A percentile compares a stretch with the other conserved stretches of the same genome.
Conservation (phyloP, 495 filamentous ascomycete genomes). For the Xylaria castorea region DNA sequence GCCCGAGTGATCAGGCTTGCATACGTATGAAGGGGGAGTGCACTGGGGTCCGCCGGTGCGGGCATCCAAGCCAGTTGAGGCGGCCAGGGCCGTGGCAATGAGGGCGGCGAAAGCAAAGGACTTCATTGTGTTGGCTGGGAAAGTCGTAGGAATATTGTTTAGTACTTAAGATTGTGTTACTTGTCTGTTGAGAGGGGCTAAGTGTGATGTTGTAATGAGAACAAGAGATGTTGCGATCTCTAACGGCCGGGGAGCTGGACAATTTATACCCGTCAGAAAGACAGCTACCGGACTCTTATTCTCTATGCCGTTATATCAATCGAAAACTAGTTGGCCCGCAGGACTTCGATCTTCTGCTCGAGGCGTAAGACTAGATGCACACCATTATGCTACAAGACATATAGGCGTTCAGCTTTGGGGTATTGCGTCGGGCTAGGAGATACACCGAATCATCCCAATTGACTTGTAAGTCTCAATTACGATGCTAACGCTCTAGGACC, state of each 20-base stretch:
- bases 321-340: neutral
- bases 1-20: conserved; percentile 37
- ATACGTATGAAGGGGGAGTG: conserved; percentile 32
- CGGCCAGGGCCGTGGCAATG: conserved; percentile 4
- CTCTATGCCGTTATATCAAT: neutral
- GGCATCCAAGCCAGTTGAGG: conserved; percentile 11
- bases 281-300: neutral
- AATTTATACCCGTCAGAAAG: conserved; percentile 9
- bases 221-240: conserved; percentile 9
- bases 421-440: neutral
- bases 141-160: neutral
- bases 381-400: neutral
- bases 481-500: neutral
- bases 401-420: conserved; percentile 1
- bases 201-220: conserved; percentile 8
- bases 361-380: conserved; percentile 3
- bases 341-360: neutral
- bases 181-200: neutral
- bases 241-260: neutral
- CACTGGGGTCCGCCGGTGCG: conserved; percentile 21
- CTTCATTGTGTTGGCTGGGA: conserved; percentile 14
- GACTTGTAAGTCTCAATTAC: neutral
- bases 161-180: neutral
- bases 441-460: conserved; percentile 6
- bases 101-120: conserved; percentile 17